phyloP scores from a whole-genome alignment of 768 basidiomycete genomes.

The Psilocybe azurescens region DNA sequence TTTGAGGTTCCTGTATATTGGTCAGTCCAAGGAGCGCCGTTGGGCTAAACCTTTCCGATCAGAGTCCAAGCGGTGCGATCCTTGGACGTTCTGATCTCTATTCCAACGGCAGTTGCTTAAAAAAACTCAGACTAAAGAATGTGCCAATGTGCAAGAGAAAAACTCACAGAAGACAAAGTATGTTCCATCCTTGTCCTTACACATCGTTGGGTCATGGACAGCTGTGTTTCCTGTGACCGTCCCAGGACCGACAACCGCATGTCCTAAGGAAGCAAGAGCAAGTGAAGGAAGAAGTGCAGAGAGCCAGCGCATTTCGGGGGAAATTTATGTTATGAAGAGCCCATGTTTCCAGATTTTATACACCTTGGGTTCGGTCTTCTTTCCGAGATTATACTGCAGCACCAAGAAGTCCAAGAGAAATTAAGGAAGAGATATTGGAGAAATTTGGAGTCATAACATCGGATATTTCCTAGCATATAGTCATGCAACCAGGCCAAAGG shows the following conservation, averaged over 20 bases:
- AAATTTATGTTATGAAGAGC: neutral
- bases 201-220: conserved; percentile 55
- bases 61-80: conserved; percentile 53
- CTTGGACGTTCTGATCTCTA: conserved; percentile 54
- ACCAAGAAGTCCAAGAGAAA: neutral
- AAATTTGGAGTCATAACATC: neutral
- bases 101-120: conserved; percentile 48
- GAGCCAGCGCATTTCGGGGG: conserved; percentile 19
- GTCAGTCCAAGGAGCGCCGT: conserved; percentile 56
- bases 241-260: conserved; percentile 37
- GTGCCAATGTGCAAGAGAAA: neutral
- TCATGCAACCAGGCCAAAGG: neutral
- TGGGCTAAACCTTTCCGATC: conserved; percentile 52
- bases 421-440: neutral
- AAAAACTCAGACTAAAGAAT: neutral
- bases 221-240: conserved; percentile 45
- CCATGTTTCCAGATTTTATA: neutral
- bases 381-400: neutral
- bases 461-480: neutral
- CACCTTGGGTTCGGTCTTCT: neutral
- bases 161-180: conserved; percentile 54
- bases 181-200: conserved; percentile 50
- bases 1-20: conserved; percentile 51
- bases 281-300: conserved; percentile 28
- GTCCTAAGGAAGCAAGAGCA: conserved; percentile 23